A percentile compares a stretch with the other conserved stretches of the same genome.
These are phyloP conservation scores for Alternaria arborescens DNA, from an alignment of 2,329 filamentous ascomycete genomes.

Conservation along the genomic window DNA sequence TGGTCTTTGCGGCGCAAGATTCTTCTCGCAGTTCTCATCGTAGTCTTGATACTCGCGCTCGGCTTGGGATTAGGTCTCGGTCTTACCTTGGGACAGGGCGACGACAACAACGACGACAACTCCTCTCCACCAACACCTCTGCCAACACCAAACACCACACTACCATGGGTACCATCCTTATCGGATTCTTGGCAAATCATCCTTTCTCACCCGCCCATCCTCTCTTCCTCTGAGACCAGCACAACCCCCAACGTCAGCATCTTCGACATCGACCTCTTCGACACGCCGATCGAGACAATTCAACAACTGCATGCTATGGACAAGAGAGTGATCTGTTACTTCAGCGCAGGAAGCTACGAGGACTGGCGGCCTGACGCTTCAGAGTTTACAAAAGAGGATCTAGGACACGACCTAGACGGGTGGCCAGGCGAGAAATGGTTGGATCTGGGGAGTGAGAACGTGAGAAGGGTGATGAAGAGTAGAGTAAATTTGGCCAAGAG, in stretches of 20 bases:
- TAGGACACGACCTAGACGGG: conserved; percentile 67
- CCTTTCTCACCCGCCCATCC: conserved; percentile 52
- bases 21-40: conserved; percentile 40
- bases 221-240: conserved; percentile 39
- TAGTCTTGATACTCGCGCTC: conserved; percentile 61
- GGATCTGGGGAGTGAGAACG: conserved; percentile 63
- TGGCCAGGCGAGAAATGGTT: conserved; percentile 76
- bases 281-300: conserved; percentile 59
- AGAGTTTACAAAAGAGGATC: conserved; percentile 63
- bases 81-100: conserved; percentile 50
- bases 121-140: conserved; percentile 30
- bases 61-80: conserved; percentile 67
- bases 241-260: conserved; percentile 62
- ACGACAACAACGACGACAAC: conserved; percentile 34
- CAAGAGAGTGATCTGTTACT: conserved; percentile 77
- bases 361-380: conserved; percentile 66
- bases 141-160: conserved; percentile 36
- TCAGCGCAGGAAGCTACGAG: conserved; percentile 75
- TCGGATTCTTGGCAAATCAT: conserved; percentile 70
- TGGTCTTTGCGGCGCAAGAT: conserved; percentile 38
- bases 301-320: conserved; percentile 58
- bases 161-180: conserved; percentile 63
- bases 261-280: conserved; percentile 70
- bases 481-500: conserved; percentile 66
- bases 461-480: conserved; percentile 70